phyloP scores from a whole-genome alignment of 331 rosid species.

The Quercus tomentella region DNA sequence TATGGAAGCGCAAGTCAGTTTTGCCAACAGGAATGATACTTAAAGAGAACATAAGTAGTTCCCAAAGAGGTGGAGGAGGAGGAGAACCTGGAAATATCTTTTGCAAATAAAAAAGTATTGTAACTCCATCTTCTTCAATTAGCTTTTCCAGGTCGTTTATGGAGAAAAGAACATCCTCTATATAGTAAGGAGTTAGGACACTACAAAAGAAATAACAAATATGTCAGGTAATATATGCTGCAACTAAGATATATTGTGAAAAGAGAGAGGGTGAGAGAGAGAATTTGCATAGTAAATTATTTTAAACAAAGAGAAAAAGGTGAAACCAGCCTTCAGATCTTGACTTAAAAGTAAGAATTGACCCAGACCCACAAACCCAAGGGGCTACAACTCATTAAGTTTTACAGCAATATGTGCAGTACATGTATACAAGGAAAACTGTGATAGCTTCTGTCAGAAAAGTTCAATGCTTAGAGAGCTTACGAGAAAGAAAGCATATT shows the following conservation, averaged over 20 bases:
- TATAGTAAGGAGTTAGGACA: conserved; percentile 77
- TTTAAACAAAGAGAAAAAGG: not conserved
- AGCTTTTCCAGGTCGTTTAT: conserved; percentile 40
- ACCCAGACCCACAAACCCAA: not conserved
- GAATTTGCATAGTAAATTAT: not conserved
- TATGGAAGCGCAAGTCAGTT: conserved; percentile 8
- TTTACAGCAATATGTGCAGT: conserved; percentile 12
- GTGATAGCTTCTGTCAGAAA: not conserved
- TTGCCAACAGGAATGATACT: not conserved
- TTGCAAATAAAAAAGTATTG: conserved; percentile 90
- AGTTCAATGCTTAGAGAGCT: conserved; percentile 20
- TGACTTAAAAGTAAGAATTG: not conserved
- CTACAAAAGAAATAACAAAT: conserved; percentile 38
- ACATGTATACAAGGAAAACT: not conserved
- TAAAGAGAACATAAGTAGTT: not conserved
- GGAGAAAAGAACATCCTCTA: conserved; percentile 83
- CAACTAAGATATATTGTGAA: not conserved
- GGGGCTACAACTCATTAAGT: not conserved
- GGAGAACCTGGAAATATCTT: conserved; percentile 88
- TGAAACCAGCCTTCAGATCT: not conserved
- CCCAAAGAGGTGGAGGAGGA: conserved; percentile 9
- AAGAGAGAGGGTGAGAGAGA: not conserved
- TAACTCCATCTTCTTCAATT: conserved; percentile 95
- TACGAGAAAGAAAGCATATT: conserved; percentile 98
- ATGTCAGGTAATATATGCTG: conserved; percentile 7